Base-by-base conservation (phyloP, 192 early-diverging fungal genomes). In the Powellomyces hirtus region DNA sequence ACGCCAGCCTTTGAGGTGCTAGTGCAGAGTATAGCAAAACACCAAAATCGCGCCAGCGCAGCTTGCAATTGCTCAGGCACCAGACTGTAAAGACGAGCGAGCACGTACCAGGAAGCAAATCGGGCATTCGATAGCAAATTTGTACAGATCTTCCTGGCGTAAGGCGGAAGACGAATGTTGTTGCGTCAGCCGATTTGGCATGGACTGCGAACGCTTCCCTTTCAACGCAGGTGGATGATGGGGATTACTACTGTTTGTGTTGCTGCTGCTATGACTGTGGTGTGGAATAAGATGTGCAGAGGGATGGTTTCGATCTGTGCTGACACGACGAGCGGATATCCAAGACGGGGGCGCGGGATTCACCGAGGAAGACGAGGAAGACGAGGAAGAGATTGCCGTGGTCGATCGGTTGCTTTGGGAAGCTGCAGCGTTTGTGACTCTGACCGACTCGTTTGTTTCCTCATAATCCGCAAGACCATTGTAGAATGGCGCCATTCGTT, bases 101-200 rank as follows among this genome's bases (percentile, higher is more conserved):
- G n/a, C 2, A 4, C 76, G 80, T 78, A 92, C 90, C 80, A 97
- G 77, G 66, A 96, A 97, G 66, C 95, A 97, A 62, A 97, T 96
- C 18, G 95, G 95, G 59, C 95, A 97, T 72, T 97, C 95, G 49
- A 93, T 79, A n/a, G 86, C 77, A 13, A 75, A 62, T 40, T 52
- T 77, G 38, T 75, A 77, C 10, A 82, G 56, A 13, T 73, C 60
- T n/a, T 80, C 75, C 24, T 49, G 45, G 36, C 24, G 29, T 22
- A 51, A 59, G 66, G 38, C 16, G 40, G 7, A 52, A 59, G 27
- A 31, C 35, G 8, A 27, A 51, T 50, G 31, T 66, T 72, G 53
- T 35, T 46, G 45, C 0, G 38, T 27, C 44, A 52, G 51, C 26
- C 45, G 59, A 53, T 34, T 72, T 2, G 68, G 59, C 66, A 63